Evolutionary conservation across 2,329 filamentous ascomycete species (phyloP).

Genomic region (Talaromyces amestolkiae): DNA sequence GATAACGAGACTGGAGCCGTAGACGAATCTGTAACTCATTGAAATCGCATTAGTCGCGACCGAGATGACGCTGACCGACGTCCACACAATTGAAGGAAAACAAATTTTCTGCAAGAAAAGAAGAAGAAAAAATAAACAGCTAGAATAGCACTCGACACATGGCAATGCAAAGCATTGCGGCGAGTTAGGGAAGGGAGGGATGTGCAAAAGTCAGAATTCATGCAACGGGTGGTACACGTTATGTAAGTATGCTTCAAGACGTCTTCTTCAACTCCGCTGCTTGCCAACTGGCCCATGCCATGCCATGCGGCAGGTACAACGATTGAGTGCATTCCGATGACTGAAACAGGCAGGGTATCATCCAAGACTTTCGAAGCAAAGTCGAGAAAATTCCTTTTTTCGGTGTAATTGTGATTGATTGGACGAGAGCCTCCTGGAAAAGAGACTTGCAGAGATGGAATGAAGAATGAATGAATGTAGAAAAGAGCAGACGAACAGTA

Average conservation of each 20-base stretch:
- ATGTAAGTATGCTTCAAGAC: not conserved
- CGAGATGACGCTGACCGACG: not conserved
- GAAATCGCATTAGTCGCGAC: slow-evolving; percentile 1
- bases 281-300: not conserved
- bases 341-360: not conserved
- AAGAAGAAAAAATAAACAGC: not conserved
- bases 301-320: not conserved
- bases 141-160: not conserved
- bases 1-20: not conserved
- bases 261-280: not conserved
- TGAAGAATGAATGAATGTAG: not conserved
- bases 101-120: not conserved
- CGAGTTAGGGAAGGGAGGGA: not conserved
- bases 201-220: not conserved
- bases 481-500: not conserved
- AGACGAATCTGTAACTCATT: slow-evolving; percentile 2
- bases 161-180: not conserved
- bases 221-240: not conserved
- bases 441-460: not conserved
- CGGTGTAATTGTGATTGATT: not conserved
- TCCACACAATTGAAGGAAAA: not conserved
- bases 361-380: not conserved
- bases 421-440: not conserved
- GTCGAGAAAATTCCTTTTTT: not conserved
- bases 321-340: not conserved